phyloP scores from a whole-genome alignment of 129 eudicot species.

The Rutidosis leptorrhynchoides region DNA sequence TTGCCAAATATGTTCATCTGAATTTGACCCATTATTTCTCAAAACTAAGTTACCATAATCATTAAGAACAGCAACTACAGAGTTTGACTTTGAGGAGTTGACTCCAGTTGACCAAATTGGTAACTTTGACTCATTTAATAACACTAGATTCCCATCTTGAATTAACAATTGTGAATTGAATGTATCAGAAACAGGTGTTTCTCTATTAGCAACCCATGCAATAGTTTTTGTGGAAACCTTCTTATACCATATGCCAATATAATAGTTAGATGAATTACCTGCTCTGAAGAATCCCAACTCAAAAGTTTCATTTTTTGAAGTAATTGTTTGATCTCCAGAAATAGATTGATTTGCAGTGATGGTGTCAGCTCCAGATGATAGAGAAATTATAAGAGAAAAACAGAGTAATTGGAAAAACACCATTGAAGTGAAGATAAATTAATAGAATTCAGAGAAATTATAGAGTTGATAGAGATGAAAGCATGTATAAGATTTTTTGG shows the following conservation, averaged over 20 bases:
- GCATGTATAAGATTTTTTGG: neutral
- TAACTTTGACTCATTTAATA: constrained; percentile 33
- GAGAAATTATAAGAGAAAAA: constrained; percentile 5
- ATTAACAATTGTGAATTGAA: constrained; percentile 37
- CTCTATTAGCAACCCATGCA: constrained; percentile 60
- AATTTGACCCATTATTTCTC: constrained; percentile 23
- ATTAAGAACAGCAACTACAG: constrained; percentile 36
- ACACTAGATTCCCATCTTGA: constrained; percentile 43
- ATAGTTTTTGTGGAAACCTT: constrained; percentile 25
- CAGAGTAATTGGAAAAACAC: constrained; percentile 1
- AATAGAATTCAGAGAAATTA: neutral
- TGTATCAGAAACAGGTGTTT: constrained; percentile 34
- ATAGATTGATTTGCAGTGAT: constrained; percentile 35
- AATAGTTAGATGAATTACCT: constrained; percentile 43
- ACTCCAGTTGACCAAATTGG: constrained; percentile 48
- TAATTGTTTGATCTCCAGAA: constrained; percentile 45
- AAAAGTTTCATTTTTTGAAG: constrained; percentile 34
- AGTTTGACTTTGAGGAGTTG: constrained; percentile 12
- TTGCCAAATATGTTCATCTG: constrained; percentile 39
- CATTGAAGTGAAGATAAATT: neutral
- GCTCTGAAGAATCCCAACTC: constrained; percentile 50
- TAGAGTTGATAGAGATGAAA: neutral
- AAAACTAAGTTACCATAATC: constrained; percentile 47
- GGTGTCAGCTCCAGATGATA: constrained; percentile 33
- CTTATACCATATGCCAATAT: constrained; percentile 49